Conservation (phyloP, 1,284 basidiomycete genomes). For the Schizophyllum amplum region DNA sequence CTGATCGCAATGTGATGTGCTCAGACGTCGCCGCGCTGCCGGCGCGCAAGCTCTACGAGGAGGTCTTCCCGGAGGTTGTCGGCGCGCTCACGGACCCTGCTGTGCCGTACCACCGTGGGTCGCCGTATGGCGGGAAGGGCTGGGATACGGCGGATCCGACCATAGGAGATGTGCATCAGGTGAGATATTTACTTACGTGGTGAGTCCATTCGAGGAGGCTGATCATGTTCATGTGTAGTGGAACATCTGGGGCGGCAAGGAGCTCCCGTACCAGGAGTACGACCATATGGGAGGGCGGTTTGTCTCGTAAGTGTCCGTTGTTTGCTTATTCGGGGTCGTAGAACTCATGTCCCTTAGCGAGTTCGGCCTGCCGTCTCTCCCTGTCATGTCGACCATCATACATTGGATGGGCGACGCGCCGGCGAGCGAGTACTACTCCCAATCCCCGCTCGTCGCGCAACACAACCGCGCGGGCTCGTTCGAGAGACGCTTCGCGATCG, state of each 20-base stretch:
- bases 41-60: slow-evolving; percentile 82
- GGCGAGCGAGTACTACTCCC: slow-evolving; percentile 64
- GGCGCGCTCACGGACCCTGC: slow-evolving; percentile 39
- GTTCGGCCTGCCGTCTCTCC: slow-evolving; percentile 18
- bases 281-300: slow-evolving; percentile 79
- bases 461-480: slow-evolving; percentile 90
- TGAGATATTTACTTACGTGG: slow-evolving; percentile 29
- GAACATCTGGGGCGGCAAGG: slow-evolving; percentile 87
- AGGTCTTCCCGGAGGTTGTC: slow-evolving; percentile 69
- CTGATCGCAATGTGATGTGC: slow-evolving; percentile 43
- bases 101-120: slow-evolving; percentile 75
- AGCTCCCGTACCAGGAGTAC: slow-evolving; percentile 89
- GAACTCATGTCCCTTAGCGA: slow-evolving; percentile 35
- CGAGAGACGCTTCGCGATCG: slow-evolving; percentile 83
- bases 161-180: slow-evolving; percentile 83
- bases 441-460: slow-evolving; percentile 46
- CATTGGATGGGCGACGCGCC: slow-evolving; percentile 71
- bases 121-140: slow-evolving; percentile 79
- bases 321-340: slow-evolving; percentile 34
- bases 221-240: slow-evolving; percentile 1
- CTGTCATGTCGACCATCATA: slow-evolving; percentile 77
- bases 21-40: slow-evolving; percentile 59
- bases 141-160: slow-evolving; percentile 67
- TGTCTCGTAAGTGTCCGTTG: slow-evolving; percentile 44
- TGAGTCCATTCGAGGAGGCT: not conserved